Evolutionary conservation across 805 yeast genomes (phyloP), one percentile per base, ranked within the genome.

Genomic region (Candida endomychidarum): DNA sequence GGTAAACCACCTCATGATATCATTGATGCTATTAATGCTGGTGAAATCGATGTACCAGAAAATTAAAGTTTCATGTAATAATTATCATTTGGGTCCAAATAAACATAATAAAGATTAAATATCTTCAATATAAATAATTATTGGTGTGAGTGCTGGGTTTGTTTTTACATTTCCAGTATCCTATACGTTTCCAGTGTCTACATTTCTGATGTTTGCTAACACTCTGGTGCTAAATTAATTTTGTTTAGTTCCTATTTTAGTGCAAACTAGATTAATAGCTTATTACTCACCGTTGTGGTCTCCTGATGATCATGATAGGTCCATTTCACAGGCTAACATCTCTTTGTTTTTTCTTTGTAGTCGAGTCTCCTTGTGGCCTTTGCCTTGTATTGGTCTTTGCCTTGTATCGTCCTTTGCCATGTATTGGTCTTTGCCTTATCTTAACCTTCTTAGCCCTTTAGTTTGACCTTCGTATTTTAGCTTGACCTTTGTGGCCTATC

Each of bases 1-100:
- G 95, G 90, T 78, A 91, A 93, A 83, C 91, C 91, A 83, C 96
- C 99, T 61, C 98, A 93, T 73, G 97, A 86, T 75, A 84, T 91
- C 78, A 91, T 93, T 67, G 99, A 90, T 61, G 96, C 91, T 73
- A 93, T 93, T 74, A 82, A 91, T 80, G 91, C 84, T 74, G 99
- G 99, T 77, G 96, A 89, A 77, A 83, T 93, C 69, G 98, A 91
- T 72, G 80, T 81, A 66, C 86, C 87, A 75, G 87, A 80, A 74
- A 81, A 81, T 78, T 81, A 78, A 76, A 32, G 14, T 12, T 12
- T 32, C 35, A 32, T 61, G 59, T 59, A 56, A 61, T 66, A 62
- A 61, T 34, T 23, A 24, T 34, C 37, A 34, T 34, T 34, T 23
- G 37, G 37, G 29, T 23, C 29, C 38, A 21, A 19, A 21, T 28